These are phyloP conservation scores for Chytridium lagenaria DNA, from an alignment of 371 early-diverging fungal species.

Conservation along the genomic window DNA sequence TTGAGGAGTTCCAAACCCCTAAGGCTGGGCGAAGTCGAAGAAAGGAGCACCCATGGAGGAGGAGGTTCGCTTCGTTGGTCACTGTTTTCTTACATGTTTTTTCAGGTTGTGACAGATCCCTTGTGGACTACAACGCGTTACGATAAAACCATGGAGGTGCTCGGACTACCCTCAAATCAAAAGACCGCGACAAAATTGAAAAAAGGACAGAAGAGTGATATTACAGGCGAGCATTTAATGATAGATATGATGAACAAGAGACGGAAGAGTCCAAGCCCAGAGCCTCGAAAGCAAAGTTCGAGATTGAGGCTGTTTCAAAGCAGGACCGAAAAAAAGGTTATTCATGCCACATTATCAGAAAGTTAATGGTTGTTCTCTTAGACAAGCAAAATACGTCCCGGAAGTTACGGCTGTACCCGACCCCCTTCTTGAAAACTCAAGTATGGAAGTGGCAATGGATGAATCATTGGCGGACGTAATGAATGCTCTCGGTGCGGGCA, in stretches of 20 bases:
- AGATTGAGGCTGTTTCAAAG: not conserved
- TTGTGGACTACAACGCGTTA: constrained; percentile 39
- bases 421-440: not conserved
- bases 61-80: constrained; percentile 29
- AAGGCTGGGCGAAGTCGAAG: too few species aligned
- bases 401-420: not conserved
- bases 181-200: not conserved
- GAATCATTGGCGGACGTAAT: not conserved
- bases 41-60: constrained; percentile 41
- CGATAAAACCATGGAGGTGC: constrained; percentile 54
- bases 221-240: not conserved
- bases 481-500: not conserved
- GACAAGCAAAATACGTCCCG: not conserved
- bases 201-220: not conserved
- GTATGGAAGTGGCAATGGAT: not conserved
- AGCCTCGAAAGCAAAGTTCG: not conserved
- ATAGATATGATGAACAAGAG: too few species aligned
- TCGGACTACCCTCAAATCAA: constrained; percentile 46
- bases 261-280: not conserved
- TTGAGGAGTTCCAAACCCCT: constrained; percentile 74
- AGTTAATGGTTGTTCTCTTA: not conserved
- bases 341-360: not conserved
- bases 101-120: constrained; percentile 20
- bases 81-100: constrained; percentile 45
- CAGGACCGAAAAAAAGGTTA: not conserved